phyloP scores from a whole-genome alignment of 2,329 filamentous ascomycete genomes.

The Pseudogymnoascus sp. region DNA sequence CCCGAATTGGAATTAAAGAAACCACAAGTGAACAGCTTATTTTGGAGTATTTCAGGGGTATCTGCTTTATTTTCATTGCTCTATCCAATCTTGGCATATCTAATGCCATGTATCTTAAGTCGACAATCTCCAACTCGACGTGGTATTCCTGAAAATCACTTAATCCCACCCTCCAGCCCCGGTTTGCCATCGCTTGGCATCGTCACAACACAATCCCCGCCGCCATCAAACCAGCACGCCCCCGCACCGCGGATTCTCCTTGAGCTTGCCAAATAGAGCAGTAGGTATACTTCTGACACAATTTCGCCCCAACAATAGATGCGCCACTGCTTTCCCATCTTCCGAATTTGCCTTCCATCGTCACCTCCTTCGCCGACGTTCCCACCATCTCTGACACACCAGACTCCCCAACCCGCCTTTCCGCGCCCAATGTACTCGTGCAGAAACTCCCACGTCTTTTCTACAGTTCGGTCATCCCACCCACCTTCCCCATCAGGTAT shows the following conservation, averaged over 20 bases:
- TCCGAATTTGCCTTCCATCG: neutral
- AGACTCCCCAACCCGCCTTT: conserved; percentile 60
- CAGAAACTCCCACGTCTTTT: conserved; percentile 55
- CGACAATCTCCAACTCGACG: neutral
- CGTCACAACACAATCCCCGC: conserved; percentile 46
- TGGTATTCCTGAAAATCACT: neutral
- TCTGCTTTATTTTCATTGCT: neutral
- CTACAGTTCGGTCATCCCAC: conserved; percentile 45
- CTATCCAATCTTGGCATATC: neutral
- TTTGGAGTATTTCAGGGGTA: neutral
- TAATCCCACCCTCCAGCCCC: neutral
- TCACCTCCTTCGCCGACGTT: neutral
- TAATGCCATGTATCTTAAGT: neutral
- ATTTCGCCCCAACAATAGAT: conserved; percentile 75
- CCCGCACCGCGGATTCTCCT: conserved; percentile 51
- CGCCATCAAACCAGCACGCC: conserved; percentile 59
- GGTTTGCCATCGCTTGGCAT: conserved; percentile 37
- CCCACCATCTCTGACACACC: conserved; percentile 37
- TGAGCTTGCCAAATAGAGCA: conserved; percentile 66
- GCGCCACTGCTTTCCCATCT: conserved; percentile 25
- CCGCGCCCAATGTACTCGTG: conserved; percentile 51
- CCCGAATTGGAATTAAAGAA: neutral
- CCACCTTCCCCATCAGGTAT: conserved; percentile 31
- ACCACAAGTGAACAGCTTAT: neutral
- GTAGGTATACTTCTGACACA: conserved; percentile 63